Conservation (phyloP, 306 rosid species). For the Trifolium fragiferum region DNA sequence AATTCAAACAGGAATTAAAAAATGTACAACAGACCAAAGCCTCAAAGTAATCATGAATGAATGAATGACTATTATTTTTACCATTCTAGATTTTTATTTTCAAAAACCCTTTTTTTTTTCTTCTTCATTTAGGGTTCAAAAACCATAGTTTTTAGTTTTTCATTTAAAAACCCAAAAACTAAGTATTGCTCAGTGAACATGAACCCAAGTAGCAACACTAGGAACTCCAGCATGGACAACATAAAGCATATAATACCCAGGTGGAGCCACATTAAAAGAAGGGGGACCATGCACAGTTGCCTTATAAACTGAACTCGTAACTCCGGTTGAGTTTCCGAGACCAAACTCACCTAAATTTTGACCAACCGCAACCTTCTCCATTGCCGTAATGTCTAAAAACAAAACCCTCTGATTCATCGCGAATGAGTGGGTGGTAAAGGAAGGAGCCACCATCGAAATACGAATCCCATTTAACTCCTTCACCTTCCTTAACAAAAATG, state of each 20-base stretch:
- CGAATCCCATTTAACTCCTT: constrained; percentile 9
- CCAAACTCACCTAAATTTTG: not conserved
- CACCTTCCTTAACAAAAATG: constrained; percentile 43
- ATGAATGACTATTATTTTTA: not conserved
- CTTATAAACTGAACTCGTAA: constrained; percentile 31
- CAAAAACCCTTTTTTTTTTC: not conserved
- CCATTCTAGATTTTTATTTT: not conserved
- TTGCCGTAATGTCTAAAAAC: constrained; percentile 40
- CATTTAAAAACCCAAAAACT: not conserved
- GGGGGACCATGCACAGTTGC: constrained; percentile 59
- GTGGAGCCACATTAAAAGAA: constrained; percentile 62
- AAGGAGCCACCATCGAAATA: constrained; percentile 59
- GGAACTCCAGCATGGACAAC: constrained; percentile 73
- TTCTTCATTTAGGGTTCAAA: not conserved
- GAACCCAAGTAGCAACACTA: constrained; percentile 66
- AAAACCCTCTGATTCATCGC: constrained; percentile 73
- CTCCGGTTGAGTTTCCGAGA: not conserved
- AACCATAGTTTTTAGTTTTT: not conserved
- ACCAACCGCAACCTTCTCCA: constrained; percentile 33
- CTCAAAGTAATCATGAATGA: not conserved
- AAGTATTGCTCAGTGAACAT: constrained; percentile 45
- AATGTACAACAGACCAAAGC: not conserved
- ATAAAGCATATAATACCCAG: constrained; percentile 69
- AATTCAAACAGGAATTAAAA: not conserved
- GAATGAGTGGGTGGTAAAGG: constrained; percentile 76